A percentile compares a stretch with the other conserved stretches of the same genome.
Conservation (phyloP, 352 stramenopile genomes). For the Blastocystis sp. region DNA sequence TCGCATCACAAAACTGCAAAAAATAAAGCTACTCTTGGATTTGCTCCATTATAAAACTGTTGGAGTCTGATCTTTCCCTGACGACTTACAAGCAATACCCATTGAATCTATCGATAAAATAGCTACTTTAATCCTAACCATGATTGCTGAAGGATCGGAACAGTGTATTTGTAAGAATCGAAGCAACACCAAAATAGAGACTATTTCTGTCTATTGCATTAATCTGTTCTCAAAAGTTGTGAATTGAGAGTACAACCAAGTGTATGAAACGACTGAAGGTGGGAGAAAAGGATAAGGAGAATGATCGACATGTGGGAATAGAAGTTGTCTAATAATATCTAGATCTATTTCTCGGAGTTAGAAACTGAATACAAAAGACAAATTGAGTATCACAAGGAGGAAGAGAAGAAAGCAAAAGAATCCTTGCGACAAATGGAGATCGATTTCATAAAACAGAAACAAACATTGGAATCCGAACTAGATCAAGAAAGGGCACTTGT, state of each 20-base stretch:
- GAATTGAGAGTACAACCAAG: background rate
- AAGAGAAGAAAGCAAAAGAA: constrained; percentile 29
- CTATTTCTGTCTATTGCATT: background rate
- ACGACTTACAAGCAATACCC: constrained; percentile 78
- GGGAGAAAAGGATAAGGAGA: background rate
- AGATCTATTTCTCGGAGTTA: background rate
- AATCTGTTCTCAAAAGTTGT: background rate
- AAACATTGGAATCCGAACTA: constrained; percentile 9
- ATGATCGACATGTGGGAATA: background rate
- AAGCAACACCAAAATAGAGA: background rate
- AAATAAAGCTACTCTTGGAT: constrained; percentile 67
- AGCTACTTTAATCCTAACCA: background rate
- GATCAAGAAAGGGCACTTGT: constrained; percentile 20
- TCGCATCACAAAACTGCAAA: constrained; percentile 64
- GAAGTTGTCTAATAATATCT: background rate
- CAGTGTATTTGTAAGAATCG: background rate
- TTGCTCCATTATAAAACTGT: constrained; percentile 79
- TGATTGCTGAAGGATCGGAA: constrained; percentile 2
- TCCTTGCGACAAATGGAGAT: constrained; percentile 4
- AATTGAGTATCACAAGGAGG: constrained; percentile 41
- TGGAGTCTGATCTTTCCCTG: constrained; percentile 82
- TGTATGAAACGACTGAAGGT: constrained; percentile 35
- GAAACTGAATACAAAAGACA: constrained; percentile 32
- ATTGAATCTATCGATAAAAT: constrained; percentile 70
- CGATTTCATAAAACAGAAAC: background rate